phyloP scores from a whole-genome alignment of 1,284 basidiomycete genomes.

The Stygiomarasmius scandens region DNA sequence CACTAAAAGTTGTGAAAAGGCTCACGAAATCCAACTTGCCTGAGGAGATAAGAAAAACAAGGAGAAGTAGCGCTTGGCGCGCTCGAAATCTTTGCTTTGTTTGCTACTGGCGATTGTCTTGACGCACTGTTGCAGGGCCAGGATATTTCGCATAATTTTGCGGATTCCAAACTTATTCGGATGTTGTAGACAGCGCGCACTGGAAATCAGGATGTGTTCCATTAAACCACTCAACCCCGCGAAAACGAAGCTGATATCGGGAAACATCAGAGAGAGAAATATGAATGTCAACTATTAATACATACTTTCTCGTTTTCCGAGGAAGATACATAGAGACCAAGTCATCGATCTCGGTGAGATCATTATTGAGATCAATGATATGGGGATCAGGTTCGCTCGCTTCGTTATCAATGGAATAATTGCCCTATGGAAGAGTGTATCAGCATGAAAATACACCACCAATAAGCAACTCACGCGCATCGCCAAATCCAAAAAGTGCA shows the following conservation, averaged over 20 bases:
- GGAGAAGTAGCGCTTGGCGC: conserved; percentile 81
- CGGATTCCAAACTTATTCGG: conserved; percentile 82
- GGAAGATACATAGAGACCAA: conserved; percentile 66
- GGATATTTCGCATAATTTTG: conserved; percentile 90
- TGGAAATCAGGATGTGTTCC: conserved; percentile 80
- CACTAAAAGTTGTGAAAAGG: conserved; percentile 1
- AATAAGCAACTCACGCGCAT: conserved; percentile 63
- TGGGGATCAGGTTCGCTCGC: conserved; percentile 90
- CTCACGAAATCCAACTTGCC: conserved; percentile 42
- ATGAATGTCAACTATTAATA: conserved; percentile 6
- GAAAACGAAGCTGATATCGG: conserved; percentile 69
- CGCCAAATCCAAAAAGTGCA: conserved; percentile 82
- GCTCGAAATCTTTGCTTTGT: conserved; percentile 71
- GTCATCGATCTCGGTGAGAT: conserved; percentile 80
- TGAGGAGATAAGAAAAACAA: conserved; percentile 76
- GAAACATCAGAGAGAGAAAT: conserved; percentile 13
- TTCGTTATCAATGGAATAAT: conserved; percentile 81
- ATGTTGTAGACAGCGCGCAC: conserved; percentile 71
- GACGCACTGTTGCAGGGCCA: conserved; percentile 91
- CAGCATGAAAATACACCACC: conserved; percentile 4
- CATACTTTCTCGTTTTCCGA: conserved; percentile 67
- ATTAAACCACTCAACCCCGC: conserved; percentile 86
- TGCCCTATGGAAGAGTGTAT: conserved; percentile 56
- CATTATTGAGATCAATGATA: conserved; percentile 85
- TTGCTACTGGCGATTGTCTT: conserved; percentile 70